A percentile compares a stretch with the other conserved stretches of the same genome.
These are phyloP conservation scores for Adiantum capillusveneris DNA, from an alignment of 75 land plant species.

Conservation along the genomic window DNA sequence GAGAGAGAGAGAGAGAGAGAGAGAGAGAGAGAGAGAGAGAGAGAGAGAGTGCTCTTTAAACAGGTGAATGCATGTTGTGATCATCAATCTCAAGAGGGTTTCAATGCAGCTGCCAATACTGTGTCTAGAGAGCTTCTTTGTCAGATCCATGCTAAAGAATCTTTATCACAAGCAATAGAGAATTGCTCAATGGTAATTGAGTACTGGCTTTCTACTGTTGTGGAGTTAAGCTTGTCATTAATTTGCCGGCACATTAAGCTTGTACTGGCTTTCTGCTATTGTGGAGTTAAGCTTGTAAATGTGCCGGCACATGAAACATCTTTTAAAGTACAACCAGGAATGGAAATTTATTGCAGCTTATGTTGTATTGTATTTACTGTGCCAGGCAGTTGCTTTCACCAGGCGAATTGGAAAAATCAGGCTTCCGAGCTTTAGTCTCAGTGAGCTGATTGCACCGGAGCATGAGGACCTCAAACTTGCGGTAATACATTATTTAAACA, in stretches of 20 bases:
- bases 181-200: conserved; percentile 23
- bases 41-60: not conserved
- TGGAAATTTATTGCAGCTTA: no score
- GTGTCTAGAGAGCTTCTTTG: conserved; percentile 10
- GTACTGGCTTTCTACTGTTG: not conserved
- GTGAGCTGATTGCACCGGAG: conserved; percentile 13
- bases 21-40: conserved; percentile 8
- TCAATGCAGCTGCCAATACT: conserved; percentile 20
- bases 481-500: no score
- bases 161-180: conserved; percentile 16
- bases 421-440: conserved; percentile 7
- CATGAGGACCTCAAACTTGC: conserved; percentile 11
- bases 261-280: no score
- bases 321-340: no score
- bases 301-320: no score
- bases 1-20: conserved; percentile 7
- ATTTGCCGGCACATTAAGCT: no score
- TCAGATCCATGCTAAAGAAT: conserved; percentile 6
- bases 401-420: conserved; percentile 20
- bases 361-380: not conserved
- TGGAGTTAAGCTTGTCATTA: no score
- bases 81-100: conserved; percentile 14
- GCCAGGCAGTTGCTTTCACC: conserved; percentile 30
- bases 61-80: conserved; percentile 26
- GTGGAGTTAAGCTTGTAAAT: no score